Percentiles rank a stretch among this genome's conserved stretches.
phyloP scores from a whole-genome alignment of 2,329 filamentous ascomycete genomes.

The Aspergillus eucalypticola region DNA sequence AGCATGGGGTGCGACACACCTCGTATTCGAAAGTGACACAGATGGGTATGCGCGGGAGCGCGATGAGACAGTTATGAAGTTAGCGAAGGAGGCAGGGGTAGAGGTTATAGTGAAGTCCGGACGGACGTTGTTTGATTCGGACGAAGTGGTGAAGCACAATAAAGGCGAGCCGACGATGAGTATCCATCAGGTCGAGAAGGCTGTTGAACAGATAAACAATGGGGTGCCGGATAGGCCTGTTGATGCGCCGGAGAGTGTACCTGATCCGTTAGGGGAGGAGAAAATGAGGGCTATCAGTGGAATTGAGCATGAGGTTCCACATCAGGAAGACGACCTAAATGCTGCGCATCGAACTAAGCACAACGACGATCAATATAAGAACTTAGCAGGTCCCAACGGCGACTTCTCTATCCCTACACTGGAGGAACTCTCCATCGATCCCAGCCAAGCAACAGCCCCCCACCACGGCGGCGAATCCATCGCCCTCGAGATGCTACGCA shows the following conservation, averaged over 20 bases:
- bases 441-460: slow-evolving; percentile 58
- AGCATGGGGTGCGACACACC: slow-evolving; percentile 71
- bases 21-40: slow-evolving; percentile 78
- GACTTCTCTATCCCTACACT: slow-evolving; percentile 72
- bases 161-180: slow-evolving; percentile 73
- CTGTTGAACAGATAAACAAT: slow-evolving; percentile 57
- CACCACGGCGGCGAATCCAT: slow-evolving; percentile 70
- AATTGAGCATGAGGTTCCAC: slow-evolving; percentile 51
- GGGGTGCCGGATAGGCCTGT: slow-evolving; percentile 64
- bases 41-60: slow-evolving; percentile 69
- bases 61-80: slow-evolving; percentile 59
- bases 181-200: slow-evolving; percentile 65
- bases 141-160: slow-evolving; percentile 66
- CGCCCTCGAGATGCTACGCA: slow-evolving; percentile 60
- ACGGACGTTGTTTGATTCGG: slow-evolving; percentile 72
- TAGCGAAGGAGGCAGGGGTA: slow-evolving; percentile 67
- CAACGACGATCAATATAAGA: slow-evolving; percentile 59
- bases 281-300: slow-evolving; percentile 45
- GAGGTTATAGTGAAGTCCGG: slow-evolving; percentile 66
- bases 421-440: slow-evolving; percentile 67
- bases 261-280: slow-evolving; percentile 57
- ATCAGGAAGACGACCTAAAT: slow-evolving; percentile 61
- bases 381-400: slow-evolving; percentile 65
- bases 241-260: slow-evolving; percentile 59
- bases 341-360: slow-evolving; percentile 51